Evolutionary conservation across 305 asterid genomes (phyloP), one percentile per base, ranked within the genome.

Genomic region (Coffea humblotiana): DNA sequence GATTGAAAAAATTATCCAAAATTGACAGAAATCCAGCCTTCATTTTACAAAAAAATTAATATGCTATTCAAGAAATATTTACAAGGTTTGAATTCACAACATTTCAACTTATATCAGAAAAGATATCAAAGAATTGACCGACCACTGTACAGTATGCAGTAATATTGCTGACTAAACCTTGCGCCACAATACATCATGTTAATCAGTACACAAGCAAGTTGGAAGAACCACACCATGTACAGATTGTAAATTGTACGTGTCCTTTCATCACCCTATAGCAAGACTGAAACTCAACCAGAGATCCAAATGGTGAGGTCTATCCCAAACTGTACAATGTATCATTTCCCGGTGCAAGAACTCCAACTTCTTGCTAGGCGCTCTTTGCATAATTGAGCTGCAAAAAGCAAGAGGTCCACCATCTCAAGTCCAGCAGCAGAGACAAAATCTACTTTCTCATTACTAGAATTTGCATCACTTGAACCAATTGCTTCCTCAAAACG

Each of bases 351-450:
- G 52, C 74, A 48, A 43, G 73, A 58, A 16, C 71, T 74, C 73
- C 51, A 18, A 37, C 49, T 47, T 65, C 77, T 74, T 37, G 83
- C 56, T 35, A 79, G 67, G 63, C 54, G 66, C 63, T 83, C 90
- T 84, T 90, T 95, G 78, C 90, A 84, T 77, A 87, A 52, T 54
- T 85, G 91, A 58, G 97, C 92, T 63, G 92, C 92, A 71, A 92
- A 86, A 49, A 91, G 85, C 90, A 92, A 85, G 81, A 95, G 98
- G 89, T 95, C 98, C 83, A 95, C 94, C 97, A 94, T 93, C 88
- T 95, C 98, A 78, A 86, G 84, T 40, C 98, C 99, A 60, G 96
- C 95, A 67, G 94, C 98, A 40, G 97, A 90, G 79, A 95, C 98
- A 78, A 92, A 90, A 79, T 95, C 97, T 25, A 89, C 78, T 72